Evolutionary conservation across 2,329 filamentous ascomycete genomes (phyloP), one percentile per base, ranked within the genome.

Genomic region (Fusarium proliferatum): DNA sequence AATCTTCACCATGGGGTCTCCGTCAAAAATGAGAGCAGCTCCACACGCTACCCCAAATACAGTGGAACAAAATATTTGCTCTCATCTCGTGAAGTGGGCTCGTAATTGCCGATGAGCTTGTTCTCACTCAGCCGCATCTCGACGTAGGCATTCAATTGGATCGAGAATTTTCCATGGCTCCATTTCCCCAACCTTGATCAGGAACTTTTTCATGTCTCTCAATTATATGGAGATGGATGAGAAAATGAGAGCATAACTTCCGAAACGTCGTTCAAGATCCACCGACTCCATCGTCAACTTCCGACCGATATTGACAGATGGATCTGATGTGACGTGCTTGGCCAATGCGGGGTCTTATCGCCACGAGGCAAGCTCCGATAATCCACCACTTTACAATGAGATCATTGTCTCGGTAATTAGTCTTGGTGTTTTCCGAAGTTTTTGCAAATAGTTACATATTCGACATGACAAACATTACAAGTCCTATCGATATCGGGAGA

Each of bases 251-350:
- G 3, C 16, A 56, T 33, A 70, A 70, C 52, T 70, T 65, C 67
- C 67, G 65, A 64, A 38, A 21, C 38, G 13, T 36, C 19, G 11
- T 30, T 41, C 30, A 9, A 52, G 59, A 60, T 70, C 67, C 65
- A 70, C 66, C 13, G 41, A 28, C 41, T 49, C 66, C 51, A 42
- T 69, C 36, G 34, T 38, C 16, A 69, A 70, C 46, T 30, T 38
- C 65, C 67, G 66, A 62, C 26, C 38, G 30, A 61, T 34, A 67
- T 41, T 67, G 63, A 61, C 34, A 55, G 16, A 69, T 64, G 51
- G 45, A 26, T 9, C 64, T 19, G n/a, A 41, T 5, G 43, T 46
- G 65, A 64, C 67, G 46, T 60, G 52, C 67, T 48, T 11, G 55
- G 19, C 19, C 46, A 69, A 64, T 70, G 67, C 65, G 67, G 67